Conservation (phyloP, 1,284 basidiomycete genomes). For the Rhodotorula sp. region DNA sequence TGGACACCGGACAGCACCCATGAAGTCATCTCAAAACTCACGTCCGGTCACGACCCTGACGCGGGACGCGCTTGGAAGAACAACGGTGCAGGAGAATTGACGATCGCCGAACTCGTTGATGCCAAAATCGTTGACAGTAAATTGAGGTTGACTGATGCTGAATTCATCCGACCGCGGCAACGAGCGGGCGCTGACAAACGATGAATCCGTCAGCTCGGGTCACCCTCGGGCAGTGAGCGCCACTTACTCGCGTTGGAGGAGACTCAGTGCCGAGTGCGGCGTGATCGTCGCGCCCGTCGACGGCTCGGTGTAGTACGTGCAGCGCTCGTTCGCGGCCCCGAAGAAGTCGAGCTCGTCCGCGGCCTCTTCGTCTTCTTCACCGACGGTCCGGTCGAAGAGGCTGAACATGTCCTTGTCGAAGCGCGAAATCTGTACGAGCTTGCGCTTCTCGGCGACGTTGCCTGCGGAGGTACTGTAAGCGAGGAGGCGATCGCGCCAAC, state of each 20-base stretch:
- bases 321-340: not conserved
- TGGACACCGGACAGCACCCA: not conserved
- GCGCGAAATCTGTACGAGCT: slow-evolving; percentile 8
- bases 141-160: slow-evolving; percentile 1
- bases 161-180: slow-evolving; percentile 19
- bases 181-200: slow-evolving; percentile 4
- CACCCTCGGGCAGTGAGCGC: no score
- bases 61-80: slow-evolving; percentile 3
- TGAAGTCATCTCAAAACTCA: not conserved
- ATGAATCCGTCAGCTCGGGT: not conserved
- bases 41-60: slow-evolving; percentile 8
- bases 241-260: slow-evolving; percentile 13
- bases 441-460: slow-evolving; percentile 12
- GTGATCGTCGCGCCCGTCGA: slow-evolving; percentile 14
- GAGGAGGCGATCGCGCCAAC: not conserved
- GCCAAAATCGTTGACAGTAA: not conserved
- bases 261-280: slow-evolving; percentile 17
- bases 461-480: not conserved
- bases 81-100: slow-evolving; percentile 2
- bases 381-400: not conserved
- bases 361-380: not conserved
- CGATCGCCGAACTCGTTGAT: not conserved
- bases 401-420: slow-evolving; percentile 1
- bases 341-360: slow-evolving; percentile 7
- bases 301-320: slow-evolving; percentile 1